Base-by-base conservation (phyloP, 768 basidiomycete genomes). In the Lactifluus piperatus region DNA sequence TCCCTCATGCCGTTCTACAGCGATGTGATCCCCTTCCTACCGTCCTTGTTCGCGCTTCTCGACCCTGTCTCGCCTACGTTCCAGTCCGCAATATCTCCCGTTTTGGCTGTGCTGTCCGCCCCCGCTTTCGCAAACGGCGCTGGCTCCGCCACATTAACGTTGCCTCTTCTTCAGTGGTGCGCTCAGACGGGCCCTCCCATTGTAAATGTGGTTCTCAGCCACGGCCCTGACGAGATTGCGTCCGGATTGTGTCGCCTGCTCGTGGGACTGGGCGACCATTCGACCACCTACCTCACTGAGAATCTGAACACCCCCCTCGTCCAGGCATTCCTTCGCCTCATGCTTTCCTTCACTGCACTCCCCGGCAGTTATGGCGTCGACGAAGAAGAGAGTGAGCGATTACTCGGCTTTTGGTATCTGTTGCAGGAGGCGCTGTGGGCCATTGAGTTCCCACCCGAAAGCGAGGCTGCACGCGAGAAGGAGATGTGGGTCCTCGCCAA, bases 391-490 rank as follows among this genome's bases (percentile, higher is more conserved):
- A 93, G 89, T 65, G 91, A 94, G 71, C 79, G 86, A 76, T 88
- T 88, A 2, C 78, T 95, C 2, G 82, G 82, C 1, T 94, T 94
- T 66, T 95, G 94, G 88, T 94, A 91, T 63, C 74, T 91, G 41
- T 80, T 95, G 57, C 93, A 95, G 70, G 94, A 97, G 68, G 82
- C 90, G 1, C 70, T 92, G 26, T 92, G 89, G 89, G 78, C 74
- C 36, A 77, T 77, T 13, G 83, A 86, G 53, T 84, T 76, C 57
- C 80, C 80, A 51, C 60, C 30, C 54, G 69, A 60, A 57, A 66
- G 56, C 27, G 76, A 75, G 10, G 73, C 70, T 1, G 68, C 67
- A 36, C 65, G 64, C 11, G 70, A 74, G 66, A 71, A 69, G 59
- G 73, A 72, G 68, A 78, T 72, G 72, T 77, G 69, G 74, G 73